Conservation (phyloP, 73 alveolate genomes). For the Paramecium pentaurelia region DNA sequence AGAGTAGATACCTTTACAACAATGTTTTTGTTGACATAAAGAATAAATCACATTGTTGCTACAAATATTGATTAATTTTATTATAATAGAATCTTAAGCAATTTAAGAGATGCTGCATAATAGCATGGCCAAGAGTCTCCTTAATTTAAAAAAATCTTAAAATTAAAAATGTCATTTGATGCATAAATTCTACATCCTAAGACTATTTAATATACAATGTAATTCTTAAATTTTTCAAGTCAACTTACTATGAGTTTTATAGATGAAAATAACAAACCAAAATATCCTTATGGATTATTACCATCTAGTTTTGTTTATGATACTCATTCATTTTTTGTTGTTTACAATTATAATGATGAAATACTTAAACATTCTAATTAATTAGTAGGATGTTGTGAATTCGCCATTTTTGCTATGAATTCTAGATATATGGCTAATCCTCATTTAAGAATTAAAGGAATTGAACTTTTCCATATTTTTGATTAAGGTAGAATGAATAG, state of each 20-base stretch:
- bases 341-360: not conserved
- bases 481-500: not conserved
- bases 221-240: not conserved
- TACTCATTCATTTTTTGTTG: not conserved
- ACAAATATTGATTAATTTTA: not conserved
- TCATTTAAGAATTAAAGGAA: conserved; percentile 31
- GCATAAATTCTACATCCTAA: not conserved
- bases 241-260: not conserved
- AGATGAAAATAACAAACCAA: not conserved
- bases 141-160: not conserved
- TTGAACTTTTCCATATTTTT: conserved; percentile 13
- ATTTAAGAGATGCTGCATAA: not conserved
- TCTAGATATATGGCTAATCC: not conserved
- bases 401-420: not conserved
- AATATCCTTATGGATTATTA: conserved; percentile 25
- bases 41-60: not conserved
- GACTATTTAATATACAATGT: not conserved
- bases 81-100: not conserved
- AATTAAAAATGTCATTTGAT: not conserved
- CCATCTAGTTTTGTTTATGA: conserved; percentile 4
- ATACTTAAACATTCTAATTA: not conserved
- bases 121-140: not conserved
- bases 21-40: not conserved
- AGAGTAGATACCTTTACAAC: not conserved
- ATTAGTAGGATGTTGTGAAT: not conserved